Conservation (phyloP, 768 basidiomycete species). For the Saitozyma sp. region DNA sequence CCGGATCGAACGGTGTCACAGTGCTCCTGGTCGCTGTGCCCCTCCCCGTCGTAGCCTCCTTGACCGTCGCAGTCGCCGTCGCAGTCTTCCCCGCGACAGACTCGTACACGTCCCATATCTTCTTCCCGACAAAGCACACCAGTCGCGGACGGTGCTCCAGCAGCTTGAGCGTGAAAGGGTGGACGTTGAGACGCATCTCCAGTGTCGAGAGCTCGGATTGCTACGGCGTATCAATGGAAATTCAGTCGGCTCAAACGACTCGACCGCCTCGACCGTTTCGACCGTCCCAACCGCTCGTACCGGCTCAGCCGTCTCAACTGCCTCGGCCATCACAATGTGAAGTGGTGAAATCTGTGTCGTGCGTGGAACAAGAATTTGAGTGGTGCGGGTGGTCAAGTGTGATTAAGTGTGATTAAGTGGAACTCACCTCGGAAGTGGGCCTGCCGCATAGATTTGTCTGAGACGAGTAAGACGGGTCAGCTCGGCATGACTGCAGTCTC, state of each 20-base stretch:
- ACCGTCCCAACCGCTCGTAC: too few species aligned
- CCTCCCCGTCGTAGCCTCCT: too few species aligned
- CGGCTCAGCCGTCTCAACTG: too few species aligned
- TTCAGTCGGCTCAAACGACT: too few species aligned
- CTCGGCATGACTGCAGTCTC: background rate
- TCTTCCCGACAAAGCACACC: slow-evolving; percentile 75
- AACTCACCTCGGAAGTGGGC: slow-evolving; percentile 65
- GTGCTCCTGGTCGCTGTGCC: too few species aligned
- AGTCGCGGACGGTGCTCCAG: slow-evolving; percentile 62
- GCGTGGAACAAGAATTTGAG: too few species aligned
- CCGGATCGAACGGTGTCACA: too few species aligned
- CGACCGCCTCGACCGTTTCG: too few species aligned
- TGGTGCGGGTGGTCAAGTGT: slow-evolving; percentile 50
- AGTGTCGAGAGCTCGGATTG: slow-evolving; percentile 50
- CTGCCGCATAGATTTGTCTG: slow-evolving; percentile 76
- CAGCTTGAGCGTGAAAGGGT: slow-evolving; percentile 65
- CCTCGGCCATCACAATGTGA: too few species aligned
- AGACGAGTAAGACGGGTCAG: too few species aligned
- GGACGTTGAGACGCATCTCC: slow-evolving; percentile 58
- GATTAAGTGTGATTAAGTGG: slow-evolving; percentile 54
- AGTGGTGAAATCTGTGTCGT: too few species aligned
- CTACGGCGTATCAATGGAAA: slow-evolving; percentile 18
- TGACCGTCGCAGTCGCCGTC: background rate
- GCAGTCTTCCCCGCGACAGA: slow-evolving; percentile 50
- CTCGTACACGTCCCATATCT: slow-evolving; percentile 60